phyloP scores from a whole-genome alignment of 805 yeast species.

The Candida endomychidarum region DNA sequence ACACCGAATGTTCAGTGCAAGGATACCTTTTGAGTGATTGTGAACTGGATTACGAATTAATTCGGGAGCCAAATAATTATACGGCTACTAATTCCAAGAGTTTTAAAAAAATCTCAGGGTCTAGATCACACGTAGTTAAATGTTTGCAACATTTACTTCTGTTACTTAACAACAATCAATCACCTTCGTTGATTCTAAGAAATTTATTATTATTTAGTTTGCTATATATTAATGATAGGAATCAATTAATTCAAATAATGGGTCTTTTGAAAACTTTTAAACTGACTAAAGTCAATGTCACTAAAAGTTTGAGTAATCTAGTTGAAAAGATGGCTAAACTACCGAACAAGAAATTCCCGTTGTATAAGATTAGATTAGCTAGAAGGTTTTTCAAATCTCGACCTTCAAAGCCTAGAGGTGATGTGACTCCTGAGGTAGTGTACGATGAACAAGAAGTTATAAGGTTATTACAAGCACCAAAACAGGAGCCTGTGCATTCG shows the following conservation, averaged over 20 bases:
- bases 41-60: conserved; percentile 16
- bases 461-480: conserved; percentile 7
- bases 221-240: conserved; percentile 18
- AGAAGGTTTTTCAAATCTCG: conserved; percentile 1
- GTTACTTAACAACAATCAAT: conserved; percentile 22
- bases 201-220: conserved; percentile 26
- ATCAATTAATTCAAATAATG: conserved; percentile 18
- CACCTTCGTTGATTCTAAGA: conserved; percentile 25
- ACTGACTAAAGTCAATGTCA: conserved; percentile 18
- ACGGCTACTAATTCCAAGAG: not conserved
- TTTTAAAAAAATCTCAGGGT: too few relatives aligned
- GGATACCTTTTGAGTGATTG: conserved; percentile 16
- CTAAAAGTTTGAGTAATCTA: conserved; percentile 21
- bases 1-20: conserved; percentile 14
- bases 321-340: conserved; percentile 22
- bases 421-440: not conserved
- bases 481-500: not conserved
- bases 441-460: conserved; percentile 10
- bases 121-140: conserved; percentile 8
- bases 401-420: not conserved
- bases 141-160: conserved; percentile 2
- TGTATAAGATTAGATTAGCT: not conserved
- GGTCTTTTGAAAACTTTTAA: conserved; percentile 21
- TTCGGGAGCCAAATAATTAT: too few relatives aligned
- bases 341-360: conserved; percentile 6